Evolutionary conservation across 2,329 filamentous ascomycete species (phyloP), one percentile per base, ranked within the genome.

Genomic region (Epichloe typhina): DNA sequence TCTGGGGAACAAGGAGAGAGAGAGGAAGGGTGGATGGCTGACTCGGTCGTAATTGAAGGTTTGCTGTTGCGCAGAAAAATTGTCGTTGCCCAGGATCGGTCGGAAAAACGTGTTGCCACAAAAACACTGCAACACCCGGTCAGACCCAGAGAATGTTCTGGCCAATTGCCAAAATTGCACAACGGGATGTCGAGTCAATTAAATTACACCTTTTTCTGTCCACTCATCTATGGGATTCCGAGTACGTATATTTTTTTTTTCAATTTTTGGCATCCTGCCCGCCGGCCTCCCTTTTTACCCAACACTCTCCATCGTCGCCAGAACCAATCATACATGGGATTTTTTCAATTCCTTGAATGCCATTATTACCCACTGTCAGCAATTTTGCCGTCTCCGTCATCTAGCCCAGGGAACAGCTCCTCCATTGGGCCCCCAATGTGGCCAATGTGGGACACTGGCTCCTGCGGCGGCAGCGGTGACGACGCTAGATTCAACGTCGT

Each of bases 1-100:
- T 54, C 46, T 54, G 46, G 51, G 36, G 51, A 46, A 11, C 26
- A 48, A 49, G 42, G 44, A 36, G 44, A 50, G 52, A 50, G 52
- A 36, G 33, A 37, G 21, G 47, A 19, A 13, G 52, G 50, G 55
- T 55, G 53, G 52, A 50, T 39, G 46, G 37, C 41, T 12, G 42
- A 9, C 46, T 49, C 31, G 44, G 43, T 31, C n/a, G 36, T 46
- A 51, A 50, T 49, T 53, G 51, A 47, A 53, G 51, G 51, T 36
- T 47, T 46, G 41, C 36, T 21, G 51, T 45, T 44, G 50, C 59
- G 62, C 61, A 63, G 68, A 70, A 66, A 70, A 70, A 66, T 69
- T 66, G 66, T 64, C 59, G 62, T 63, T 61, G 65, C 62, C 59
- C 50, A 13, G 19, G 47, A 53, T 68, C 68, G 68, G 67, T 59